Conservation (phyloP, 192 early-diverging fungal genomes). For the Geranomyces michiganensis region DNA sequence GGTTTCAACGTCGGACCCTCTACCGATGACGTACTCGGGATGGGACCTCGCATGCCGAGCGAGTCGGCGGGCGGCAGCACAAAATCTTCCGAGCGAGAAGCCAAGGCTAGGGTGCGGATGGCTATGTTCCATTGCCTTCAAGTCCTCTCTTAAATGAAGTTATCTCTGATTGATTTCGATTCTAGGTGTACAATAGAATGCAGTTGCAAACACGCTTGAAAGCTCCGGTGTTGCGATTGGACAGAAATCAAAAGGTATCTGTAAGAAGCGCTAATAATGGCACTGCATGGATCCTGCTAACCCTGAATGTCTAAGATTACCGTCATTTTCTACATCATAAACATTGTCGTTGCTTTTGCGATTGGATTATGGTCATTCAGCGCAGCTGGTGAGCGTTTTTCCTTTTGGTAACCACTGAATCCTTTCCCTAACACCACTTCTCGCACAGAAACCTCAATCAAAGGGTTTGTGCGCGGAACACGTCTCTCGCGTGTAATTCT, state of each 20-base stretch:
- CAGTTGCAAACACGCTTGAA: conserved; percentile 31
- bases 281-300: no score
- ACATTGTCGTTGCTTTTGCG: conserved; percentile 16
- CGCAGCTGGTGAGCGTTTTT: background rate
- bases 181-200: conserved; percentile 13
- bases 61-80: conserved; percentile 8
- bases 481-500: conserved; percentile 11
- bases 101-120: background rate
- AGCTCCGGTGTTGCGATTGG: conserved; percentile 21
- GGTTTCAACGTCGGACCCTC: conserved; percentile 7
- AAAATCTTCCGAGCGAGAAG: conserved; percentile 12
- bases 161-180: background rate
- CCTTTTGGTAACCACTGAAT: background rate
- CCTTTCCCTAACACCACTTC: background rate
- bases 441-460: conserved; percentile 1
- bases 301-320: background rate
- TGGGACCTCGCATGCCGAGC: conserved; percentile 2
- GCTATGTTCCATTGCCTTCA: background rate
- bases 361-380: conserved; percentile 22
- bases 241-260: conserved; percentile 7
- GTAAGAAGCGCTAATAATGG: no score
- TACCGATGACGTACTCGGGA: background rate
- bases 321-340: conserved; percentile 13
- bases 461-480: conserved; percentile 20
- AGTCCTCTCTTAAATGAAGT: no score